Evolutionary conservation across 164 flowering plant genomes (phyloP), one percentile per base, ranked within the genome.

Genomic region (Hamamelis virginiana): DNA sequence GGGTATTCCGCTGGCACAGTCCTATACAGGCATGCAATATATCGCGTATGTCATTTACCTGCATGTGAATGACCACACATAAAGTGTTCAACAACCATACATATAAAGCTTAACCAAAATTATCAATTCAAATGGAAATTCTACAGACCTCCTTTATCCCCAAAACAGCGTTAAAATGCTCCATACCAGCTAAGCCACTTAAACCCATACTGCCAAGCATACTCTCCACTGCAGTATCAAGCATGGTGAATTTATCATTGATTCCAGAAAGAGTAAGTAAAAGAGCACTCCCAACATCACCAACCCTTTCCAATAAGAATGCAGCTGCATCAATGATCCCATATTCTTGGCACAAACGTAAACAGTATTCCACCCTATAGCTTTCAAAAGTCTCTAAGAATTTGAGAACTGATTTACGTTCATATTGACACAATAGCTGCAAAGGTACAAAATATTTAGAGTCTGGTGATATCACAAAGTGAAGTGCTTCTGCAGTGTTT

Each of bases 211-310:
- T 75, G 59, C 82, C 74, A 71, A 78, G 57, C 45, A 62, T 65
- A 64, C 73, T 75, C 73, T 59, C 81, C 64, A 91, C 73, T 62
- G 86, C 84, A 64, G 71, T 27, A 65, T 77, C 89, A 73, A 95
- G 96, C 74, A 69, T 60, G 22, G 43, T 47, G 58, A 95, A 86
- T 72, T 90, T 90, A 59, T 87, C 85, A 75, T 74, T 70, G 47
- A 95, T 87, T 41, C 80, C 80, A 72, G 97, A 85, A 70, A 95
- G 86, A 60, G 83, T 85, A 45, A 92, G 91, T 57, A 72, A 76
- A 67, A 92, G 91, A 74, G 99, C 97, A 84, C 86, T 91, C 47
- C 93, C 96, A 67, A 90, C 96, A 81, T 95, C 97, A 69, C 98
- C 99, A 77, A 89, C 98, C 81, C 97, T 84, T 83, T 95, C 99